These are phyloP conservation scores for Nigrospora osmanthi DNA, from an alignment of 2,329 filamentous ascomycete species.

Conservation along the genomic window DNA sequence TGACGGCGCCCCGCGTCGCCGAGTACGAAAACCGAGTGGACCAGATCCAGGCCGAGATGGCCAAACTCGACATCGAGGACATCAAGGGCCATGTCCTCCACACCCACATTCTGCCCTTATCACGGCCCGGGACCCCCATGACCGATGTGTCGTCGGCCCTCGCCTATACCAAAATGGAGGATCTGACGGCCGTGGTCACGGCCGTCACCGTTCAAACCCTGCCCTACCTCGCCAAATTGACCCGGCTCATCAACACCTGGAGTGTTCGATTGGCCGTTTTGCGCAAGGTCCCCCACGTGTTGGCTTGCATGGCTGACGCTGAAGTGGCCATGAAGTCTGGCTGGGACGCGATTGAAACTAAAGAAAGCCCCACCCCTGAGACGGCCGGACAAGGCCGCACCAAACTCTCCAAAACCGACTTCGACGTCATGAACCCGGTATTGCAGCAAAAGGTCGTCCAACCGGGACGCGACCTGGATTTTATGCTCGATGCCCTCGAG, in stretches of 20 bases:
- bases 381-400: constrained; percentile 5
- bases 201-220: constrained; percentile 86
- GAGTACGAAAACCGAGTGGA: constrained; percentile 67
- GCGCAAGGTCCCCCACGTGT: constrained; percentile 61
- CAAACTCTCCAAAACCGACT: constrained; percentile 34
- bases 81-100: constrained; percentile 83
- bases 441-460: constrained; percentile 62
- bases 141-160: constrained; percentile 32
- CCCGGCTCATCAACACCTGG: constrained; percentile 70
- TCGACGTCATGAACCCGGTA: constrained; percentile 50
- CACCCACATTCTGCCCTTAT: constrained; percentile 63
- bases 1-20: constrained; percentile 56
- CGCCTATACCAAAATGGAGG: constrained; percentile 68
- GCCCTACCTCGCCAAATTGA: constrained; percentile 69
- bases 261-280: constrained; percentile 67
- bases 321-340: constrained; percentile 57
- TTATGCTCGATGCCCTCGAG: constrained; percentile 80
- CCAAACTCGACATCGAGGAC: constrained; percentile 70
- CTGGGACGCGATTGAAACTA: constrained; percentile 52
- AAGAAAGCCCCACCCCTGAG: constrained; percentile 5
- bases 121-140: constrained; percentile 40
- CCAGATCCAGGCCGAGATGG: constrained; percentile 62
- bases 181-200: constrained; percentile 83
- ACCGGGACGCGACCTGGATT: constrained; percentile 69
- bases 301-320: constrained; percentile 58